Evolutionary conservation across 2,329 filamentous ascomycete genomes (phyloP), one percentile per base, ranked within the genome.

Genomic region (Rhynchosporium secalis): DNA sequence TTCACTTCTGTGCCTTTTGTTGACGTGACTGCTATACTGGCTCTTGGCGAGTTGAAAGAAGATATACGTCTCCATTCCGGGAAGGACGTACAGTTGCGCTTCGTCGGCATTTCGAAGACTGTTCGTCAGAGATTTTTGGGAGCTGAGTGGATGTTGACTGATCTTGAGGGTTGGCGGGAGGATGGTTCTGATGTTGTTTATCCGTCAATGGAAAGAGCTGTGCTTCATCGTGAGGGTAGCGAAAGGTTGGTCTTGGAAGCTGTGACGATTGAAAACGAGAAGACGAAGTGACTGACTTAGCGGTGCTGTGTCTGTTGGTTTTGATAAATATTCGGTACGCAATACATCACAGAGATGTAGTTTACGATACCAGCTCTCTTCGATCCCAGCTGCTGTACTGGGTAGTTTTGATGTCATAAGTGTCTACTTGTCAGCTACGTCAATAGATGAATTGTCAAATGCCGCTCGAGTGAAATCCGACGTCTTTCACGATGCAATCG

Each of bases 21-120:
- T 9, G 67, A 68, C 26, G 61, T 58, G 9, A 66, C 58, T 1
- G 62, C 62, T 2, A 59, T 69, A 20, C 56, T 60, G 5, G 59
- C 60, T 10, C 58, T 69, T 3, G 46, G 52, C 20, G 66, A 68
- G 6, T 36, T 64, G 15, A 68, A 66, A 31, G 56, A 62, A 8
- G 66, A 66, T 36, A 59, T 68, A 10, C 36, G 58, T 13, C 20
- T 48, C 2, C 65, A 64, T 38, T 58, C 60, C 8, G 61, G 65
- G 15, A 58, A 60, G 15, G 55, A 60, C 6, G 49, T 66, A 3
- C 64, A 68, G 43, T n/a, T 69, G 5, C 58, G 66, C 4, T 59
- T 69, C 12, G 64, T 69, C 8, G 65, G 66, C 1, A 60, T 69
- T 57, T 62, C 41, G 38, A 38, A 40, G 0, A 49, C 43, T 33